phyloP scores from a whole-genome alignment of 257 asterid species.

The Plantago elongata region DNA sequence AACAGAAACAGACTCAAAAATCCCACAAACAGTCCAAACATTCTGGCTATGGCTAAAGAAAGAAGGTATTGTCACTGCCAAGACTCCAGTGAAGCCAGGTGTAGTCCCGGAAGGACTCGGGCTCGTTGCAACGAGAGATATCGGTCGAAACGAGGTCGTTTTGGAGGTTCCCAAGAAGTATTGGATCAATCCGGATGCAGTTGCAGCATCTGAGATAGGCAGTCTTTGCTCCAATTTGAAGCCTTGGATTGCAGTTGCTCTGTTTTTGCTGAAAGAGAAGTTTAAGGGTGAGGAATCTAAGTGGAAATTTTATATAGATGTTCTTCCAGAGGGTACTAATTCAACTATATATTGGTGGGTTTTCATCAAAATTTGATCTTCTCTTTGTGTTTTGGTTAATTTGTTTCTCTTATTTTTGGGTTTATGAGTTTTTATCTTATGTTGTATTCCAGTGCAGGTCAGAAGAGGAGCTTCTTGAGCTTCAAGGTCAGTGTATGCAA shows the following conservation, averaged over 20 bases:
- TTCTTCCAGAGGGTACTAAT: constrained; percentile 69
- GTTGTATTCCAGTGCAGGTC: constrained; percentile 93
- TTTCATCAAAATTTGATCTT: constrained; percentile 1
- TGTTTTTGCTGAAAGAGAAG: constrained; percentile 70
- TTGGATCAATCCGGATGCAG: constrained; percentile 84
- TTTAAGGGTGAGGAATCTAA: constrained; percentile 62
- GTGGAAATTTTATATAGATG: constrained; percentile 65
- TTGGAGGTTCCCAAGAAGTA: constrained; percentile 81
- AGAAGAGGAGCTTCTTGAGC: constrained; percentile 96
- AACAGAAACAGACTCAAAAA: constrained; percentile 41
- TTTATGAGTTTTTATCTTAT: constrained; percentile 26
- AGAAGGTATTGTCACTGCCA: constrained; percentile 70
- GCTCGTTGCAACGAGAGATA: constrained; percentile 66
- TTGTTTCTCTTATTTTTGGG: not conserved
- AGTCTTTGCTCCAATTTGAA: constrained; percentile 63
- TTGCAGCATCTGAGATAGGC: constrained; percentile 67
- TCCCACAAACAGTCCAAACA: constrained; percentile 53
- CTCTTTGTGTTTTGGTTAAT: not conserved
- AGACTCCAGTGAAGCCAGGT: constrained; percentile 81
- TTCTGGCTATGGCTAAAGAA: constrained; percentile 92
- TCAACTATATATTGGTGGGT: constrained; percentile 93
- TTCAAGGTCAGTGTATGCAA: constrained; percentile 55
- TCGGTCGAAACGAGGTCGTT: constrained; percentile 65
- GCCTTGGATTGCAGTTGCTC: constrained; percentile 85
- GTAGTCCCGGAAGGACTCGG: constrained; percentile 90